Conservation (phyloP, 148 eudicot species). For the Fagopyrum esculentum region DNA sequence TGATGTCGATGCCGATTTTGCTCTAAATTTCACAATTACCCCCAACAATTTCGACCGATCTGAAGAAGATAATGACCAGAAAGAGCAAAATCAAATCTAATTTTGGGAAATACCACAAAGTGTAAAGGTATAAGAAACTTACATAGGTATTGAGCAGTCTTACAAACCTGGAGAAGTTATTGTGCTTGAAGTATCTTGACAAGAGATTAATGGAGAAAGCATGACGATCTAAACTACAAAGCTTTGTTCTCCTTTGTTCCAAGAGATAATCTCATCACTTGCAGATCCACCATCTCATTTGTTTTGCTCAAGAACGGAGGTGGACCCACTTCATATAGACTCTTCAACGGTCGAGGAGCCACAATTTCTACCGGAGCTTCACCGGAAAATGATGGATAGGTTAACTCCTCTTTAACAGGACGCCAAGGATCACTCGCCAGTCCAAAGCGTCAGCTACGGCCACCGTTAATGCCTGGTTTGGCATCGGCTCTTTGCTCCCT, state of each 20-base stretch:
- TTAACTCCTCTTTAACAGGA: conserved; percentile 55
- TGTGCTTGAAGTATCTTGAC: conserved; percentile 78
- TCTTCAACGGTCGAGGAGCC: conserved; percentile 66
- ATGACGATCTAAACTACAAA: conserved; percentile 84
- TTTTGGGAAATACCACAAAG: background rate
- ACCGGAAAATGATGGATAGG: conserved; percentile 21
- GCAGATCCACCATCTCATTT: conserved; percentile 68
- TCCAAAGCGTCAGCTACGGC: conserved; percentile 42
- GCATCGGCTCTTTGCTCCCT: conserved; percentile 33
- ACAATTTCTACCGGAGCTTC: conserved; percentile 17
- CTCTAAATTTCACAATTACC: no score
- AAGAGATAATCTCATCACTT: conserved; percentile 50
- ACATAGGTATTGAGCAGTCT: conserved; percentile 95
- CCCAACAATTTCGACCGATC: no score
- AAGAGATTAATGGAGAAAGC: conserved; percentile 63
- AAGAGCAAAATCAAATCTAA: no score
- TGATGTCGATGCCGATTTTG: no score
- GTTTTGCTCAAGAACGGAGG: conserved; percentile 85
- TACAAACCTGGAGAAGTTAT: conserved; percentile 85
- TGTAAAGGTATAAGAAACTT: conserved; percentile 23
- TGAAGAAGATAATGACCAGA: no score
- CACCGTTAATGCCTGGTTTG: conserved; percentile 39
- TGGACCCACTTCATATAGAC: conserved; percentile 73
- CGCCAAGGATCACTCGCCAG: conserved; percentile 34
- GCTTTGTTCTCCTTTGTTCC: conserved; percentile 79